Evolutionary conservation across 257 asterid species (phyloP).

Genomic region (Anisodus acutangulus): DNA sequence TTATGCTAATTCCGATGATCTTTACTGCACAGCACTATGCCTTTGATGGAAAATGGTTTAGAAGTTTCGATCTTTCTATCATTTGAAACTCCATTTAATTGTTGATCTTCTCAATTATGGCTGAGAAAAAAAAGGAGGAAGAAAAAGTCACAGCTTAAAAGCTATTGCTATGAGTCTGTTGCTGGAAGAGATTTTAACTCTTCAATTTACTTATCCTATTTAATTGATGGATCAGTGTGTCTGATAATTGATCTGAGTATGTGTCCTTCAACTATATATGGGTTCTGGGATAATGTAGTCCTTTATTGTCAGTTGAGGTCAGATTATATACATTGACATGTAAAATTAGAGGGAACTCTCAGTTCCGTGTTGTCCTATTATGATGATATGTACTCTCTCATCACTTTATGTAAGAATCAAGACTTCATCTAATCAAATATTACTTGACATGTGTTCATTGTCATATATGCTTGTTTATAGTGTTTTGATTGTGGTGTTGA

Average conservation of each 20-base stretch:
- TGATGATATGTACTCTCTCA: background rate
- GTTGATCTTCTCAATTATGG: background rate
- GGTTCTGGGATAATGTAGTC: background rate
- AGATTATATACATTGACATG: background rate
- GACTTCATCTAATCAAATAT: slow-evolving; percentile 5
- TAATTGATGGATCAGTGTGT: slow-evolving; percentile 23
- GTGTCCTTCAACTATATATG: slow-evolving; percentile 15
- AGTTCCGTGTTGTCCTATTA: slow-evolving; percentile 13
- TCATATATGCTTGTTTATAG: background rate
- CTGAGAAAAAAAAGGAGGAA: background rate
- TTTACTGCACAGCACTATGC: slow-evolving; percentile 28
- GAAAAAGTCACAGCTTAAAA: background rate
- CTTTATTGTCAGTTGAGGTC: background rate
- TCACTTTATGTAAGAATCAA: background rate
- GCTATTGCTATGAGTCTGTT: slow-evolving; percentile 28
- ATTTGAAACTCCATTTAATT: slow-evolving; percentile 9
- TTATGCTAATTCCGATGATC: background rate
- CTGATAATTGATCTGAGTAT: slow-evolving; percentile 15
- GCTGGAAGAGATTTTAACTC: slow-evolving; percentile 25
- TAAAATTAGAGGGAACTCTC: slow-evolving; percentile 14
- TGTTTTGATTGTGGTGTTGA: background rate
- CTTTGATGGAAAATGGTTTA: background rate
- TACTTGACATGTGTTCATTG: background rate
- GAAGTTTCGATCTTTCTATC: background rate
- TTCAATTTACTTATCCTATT: slow-evolving; percentile 14